phyloP scores from a whole-genome alignment of 495 filamentous ascomycete genomes.

The Penicillium paxilli region DNA sequence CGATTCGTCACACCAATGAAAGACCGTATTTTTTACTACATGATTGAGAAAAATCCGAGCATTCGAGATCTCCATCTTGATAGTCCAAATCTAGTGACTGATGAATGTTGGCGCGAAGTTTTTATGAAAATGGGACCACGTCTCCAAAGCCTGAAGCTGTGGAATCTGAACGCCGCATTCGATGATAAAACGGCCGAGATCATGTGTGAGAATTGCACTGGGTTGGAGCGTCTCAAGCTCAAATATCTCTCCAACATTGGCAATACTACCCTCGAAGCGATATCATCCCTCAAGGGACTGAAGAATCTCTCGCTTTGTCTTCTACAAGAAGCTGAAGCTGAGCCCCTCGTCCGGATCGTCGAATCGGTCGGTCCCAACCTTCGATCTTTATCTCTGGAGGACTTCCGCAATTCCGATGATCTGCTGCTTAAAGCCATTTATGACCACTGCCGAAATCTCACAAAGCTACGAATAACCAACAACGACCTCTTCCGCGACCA shows the following conservation, averaged over 20 bases:
- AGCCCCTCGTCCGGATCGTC: constrained; percentile 60
- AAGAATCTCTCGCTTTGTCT: constrained; percentile 72
- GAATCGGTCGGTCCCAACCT: constrained; percentile 58
- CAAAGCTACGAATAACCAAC: constrained; percentile 74
- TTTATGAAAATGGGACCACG: constrained; percentile 60
- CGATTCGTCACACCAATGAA: constrained; percentile 87
- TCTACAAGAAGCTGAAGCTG: constrained; percentile 51
- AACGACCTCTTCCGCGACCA: constrained; percentile 74
- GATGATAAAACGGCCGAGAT: constrained; percentile 64
- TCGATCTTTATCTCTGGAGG: constrained; percentile 69
- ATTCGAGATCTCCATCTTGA: constrained; percentile 67
- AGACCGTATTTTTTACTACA: constrained; percentile 74
- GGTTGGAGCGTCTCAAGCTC: constrained; percentile 73
- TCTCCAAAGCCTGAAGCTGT: constrained; percentile 67
- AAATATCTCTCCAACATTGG: constrained; percentile 55
- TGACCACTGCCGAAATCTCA: constrained; percentile 60
- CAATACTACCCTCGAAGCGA: constrained; percentile 45
- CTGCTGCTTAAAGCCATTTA: constrained; percentile 64
- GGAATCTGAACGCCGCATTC: constrained; percentile 68
- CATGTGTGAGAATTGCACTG: constrained; percentile 58
- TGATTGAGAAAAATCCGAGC: constrained; percentile 64
- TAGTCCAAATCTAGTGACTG: constrained; percentile 75
- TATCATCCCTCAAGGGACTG: constrained; percentile 59
- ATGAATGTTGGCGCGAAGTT: constrained; percentile 67
- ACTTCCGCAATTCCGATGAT: constrained; percentile 58